These are phyloP conservation scores for Penicillium nucicola DNA, from an alignment of 495 filamentous ascomycete species.

Conservation along the genomic window DNA sequence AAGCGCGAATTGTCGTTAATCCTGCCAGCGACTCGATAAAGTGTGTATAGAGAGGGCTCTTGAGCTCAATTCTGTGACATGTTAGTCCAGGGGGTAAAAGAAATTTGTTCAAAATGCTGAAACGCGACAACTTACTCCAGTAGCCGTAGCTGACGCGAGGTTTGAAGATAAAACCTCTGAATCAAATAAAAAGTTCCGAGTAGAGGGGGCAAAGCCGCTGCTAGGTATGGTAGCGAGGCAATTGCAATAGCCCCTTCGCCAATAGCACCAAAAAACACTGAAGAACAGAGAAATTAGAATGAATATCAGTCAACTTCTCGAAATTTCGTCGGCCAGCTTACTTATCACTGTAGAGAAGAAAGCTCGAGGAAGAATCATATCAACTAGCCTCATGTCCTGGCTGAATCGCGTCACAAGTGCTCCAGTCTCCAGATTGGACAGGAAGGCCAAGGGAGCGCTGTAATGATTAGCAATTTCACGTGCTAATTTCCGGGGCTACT, in stretches of 20 bases:
- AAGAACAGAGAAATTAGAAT: background rate
- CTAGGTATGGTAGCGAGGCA: constrained; percentile 32
- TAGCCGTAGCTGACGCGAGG: constrained; percentile 76
- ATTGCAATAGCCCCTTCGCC: constrained; percentile 19
- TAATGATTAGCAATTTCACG: constrained; percentile 1
- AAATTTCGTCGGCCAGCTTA: background rate
- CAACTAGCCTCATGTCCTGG: constrained; percentile 46
- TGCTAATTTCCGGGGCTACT: background rate
- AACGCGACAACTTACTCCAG: constrained; percentile 51
- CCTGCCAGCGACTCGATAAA: constrained; percentile 40
- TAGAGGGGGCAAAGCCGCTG: constrained; percentile 16
- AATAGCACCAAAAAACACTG: constrained; percentile 18
- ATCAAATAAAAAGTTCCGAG: constrained; percentile 51
- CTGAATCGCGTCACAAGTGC: constrained; percentile 43
- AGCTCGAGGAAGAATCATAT: constrained; percentile 27
- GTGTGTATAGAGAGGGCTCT: constrained; percentile 38
- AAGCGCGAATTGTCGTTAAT: constrained; percentile 39
- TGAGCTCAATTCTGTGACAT: constrained; percentile 32
- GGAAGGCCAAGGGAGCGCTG: constrained; percentile 30
- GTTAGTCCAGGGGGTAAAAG: background rate
- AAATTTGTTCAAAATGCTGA: no score
- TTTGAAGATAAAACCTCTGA: constrained; percentile 80
- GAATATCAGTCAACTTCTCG: no score
- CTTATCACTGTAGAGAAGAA: constrained; percentile 14
- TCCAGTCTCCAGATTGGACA: constrained; percentile 39